Base-by-base conservation (phyloP, 495 filamentous ascomycete species). In the Tuber indicum region DNA sequence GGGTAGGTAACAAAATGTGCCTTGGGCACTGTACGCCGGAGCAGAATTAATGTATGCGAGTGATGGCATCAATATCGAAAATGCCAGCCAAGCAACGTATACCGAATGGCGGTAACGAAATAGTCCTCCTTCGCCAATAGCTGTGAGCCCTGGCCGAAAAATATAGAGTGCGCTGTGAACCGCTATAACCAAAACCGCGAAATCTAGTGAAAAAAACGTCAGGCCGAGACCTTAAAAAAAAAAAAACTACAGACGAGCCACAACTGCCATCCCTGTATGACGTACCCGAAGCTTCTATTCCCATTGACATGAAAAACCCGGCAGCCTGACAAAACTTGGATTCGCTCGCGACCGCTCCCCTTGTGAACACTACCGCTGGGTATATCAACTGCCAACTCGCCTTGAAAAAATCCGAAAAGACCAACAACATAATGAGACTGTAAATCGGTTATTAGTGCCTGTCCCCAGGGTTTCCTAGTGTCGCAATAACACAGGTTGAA, bases 131-230 rank as follows among this genome's bases (percentile, higher is more conserved):
- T 87, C 81, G 70, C 86, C 86, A 62, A 82, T 75, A 16, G 84
- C 80, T 66, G 79, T 83, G 74, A 83, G 72, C 23, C 83, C 82
- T 7, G 89, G 89, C 36, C 86, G 85, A 75, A 93, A 89, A 73
- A 93, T 89, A 79, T 90, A 91, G 72, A 92, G 85, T 62, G 88
- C 89, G 58, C 90, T 90, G 78, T 94, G 92, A 72, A 93, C 81
- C 41, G 91, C 89, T 78, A 94, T 92, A 74, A 92, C 85, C 23
- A 93, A 86, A 26, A 91, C 88, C 39, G 91, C 88, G 74, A 91
- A 85, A 82, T 94, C 92, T 90, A 72, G 45, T 49, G 62, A 26
- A 70, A 43, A 43, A 43, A 43, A 75, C 47, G 26, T 77, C 66
- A 79, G 77, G 32, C 58, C 52, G 75, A 39, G 75, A 69, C 49